Base-by-base conservation (phyloP, 805 yeast genomes). In the Yamadazyma olivae region DNA sequence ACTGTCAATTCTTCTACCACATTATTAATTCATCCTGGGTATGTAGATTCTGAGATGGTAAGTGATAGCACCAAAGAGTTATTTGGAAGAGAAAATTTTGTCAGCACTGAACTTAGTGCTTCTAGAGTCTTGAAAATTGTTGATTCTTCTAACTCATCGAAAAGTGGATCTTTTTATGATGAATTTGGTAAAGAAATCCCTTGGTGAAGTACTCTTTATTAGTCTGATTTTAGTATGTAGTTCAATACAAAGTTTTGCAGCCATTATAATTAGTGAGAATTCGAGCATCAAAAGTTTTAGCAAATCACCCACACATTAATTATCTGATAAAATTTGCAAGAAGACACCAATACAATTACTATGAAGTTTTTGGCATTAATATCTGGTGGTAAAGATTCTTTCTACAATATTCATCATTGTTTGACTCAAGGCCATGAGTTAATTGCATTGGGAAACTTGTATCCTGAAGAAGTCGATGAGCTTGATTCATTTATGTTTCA, bases 351-450 rank as follows among this genome's bases (percentile, higher is more conserved):
- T n/a, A n/a, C n/a, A n/a, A n/a, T n/a, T n/a, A 10, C 14, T 14
- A 91, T 93, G 99, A 89, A 88, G 57, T 86, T 90, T 53, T 85
- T 89, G 22, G 99, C 95, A 0, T 69, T 93, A 16, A 79, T 93
- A 0, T 86, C 96, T 1, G 99, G 99, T 4, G 99, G 99, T 0
- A 93, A 93, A 53, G 99, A 93, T 57, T 90, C 97, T 6, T 88
- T 90, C 62, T 93, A 75, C 58, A 93, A 90, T 54, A 79, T 91
- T 12, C 62, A 88, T 25, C 95, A 93, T 54, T 88, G 98, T 51
- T 55, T 85, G n/a, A 71, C 75, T 3, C 78, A 84, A 35, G 95
- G 95, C 10, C 99, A 93, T 61, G 85, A 86, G 49, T 64, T 93
- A 5, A 77, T 77, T 0, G 96, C 96, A 1, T 59, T 91, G 31